phyloP scores from a whole-genome alignment of 306 rosid genomes.

The Erythrophleum fordii region DNA sequence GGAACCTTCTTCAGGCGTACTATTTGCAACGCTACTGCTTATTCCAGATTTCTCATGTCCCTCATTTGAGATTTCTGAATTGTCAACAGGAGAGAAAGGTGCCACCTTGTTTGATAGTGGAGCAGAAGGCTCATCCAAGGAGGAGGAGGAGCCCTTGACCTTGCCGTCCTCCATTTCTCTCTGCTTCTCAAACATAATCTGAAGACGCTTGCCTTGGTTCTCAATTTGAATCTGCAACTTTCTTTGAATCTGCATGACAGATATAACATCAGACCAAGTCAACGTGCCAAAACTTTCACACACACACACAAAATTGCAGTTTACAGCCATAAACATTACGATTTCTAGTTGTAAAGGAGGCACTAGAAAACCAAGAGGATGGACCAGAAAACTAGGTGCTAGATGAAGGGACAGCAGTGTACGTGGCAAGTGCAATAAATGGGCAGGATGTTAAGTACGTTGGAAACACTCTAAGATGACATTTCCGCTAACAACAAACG shows the following conservation, averaged over 20 bases:
- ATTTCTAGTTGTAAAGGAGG: neutral
- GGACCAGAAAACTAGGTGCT: neutral
- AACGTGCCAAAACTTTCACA: constrained; percentile 20
- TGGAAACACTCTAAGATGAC: neutral
- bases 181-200: constrained; percentile 81
- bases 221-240: constrained; percentile 87
- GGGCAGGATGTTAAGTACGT: too few relatives aligned
- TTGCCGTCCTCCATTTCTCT: constrained; percentile 60
- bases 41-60: constrained; percentile 32
- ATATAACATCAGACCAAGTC: constrained; percentile 32
- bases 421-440: neutral
- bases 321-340: neutral
- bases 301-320: neutral
- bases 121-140: constrained; percentile 47
- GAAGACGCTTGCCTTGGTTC: constrained; percentile 79
- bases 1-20: constrained; percentile 42
- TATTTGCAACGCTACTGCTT: constrained; percentile 3
- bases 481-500: neutral
- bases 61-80: constrained; percentile 41
- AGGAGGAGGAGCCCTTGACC: constrained; percentile 50
- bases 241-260: constrained; percentile 71
- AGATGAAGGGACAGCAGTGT: neutral
- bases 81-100: constrained; percentile 32
- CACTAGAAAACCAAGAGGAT: neutral
- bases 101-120: constrained; percentile 24